Evolutionary conservation across 2,329 filamentous ascomycete genomes (phyloP), one percentile per base, ranked within the genome.

Genomic region (Sarocladium oryzae): DNA sequence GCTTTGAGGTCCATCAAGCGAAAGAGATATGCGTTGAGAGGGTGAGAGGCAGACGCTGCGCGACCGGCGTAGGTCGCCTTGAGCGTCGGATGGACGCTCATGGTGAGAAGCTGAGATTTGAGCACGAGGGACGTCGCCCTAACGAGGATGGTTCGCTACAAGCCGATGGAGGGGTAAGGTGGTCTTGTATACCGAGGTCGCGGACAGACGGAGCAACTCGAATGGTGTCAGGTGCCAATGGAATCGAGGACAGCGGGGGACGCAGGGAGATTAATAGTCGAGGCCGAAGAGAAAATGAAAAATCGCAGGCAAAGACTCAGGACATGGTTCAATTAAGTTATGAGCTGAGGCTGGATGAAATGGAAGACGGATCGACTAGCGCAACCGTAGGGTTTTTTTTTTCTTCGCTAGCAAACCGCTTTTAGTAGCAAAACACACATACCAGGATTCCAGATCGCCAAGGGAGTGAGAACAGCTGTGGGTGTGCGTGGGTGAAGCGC

Each of bases 1-100:
- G 78, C 72, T 67, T 85, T 85, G 57, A 84, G 68, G 53, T 78
- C 76, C 81, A 85, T 85, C 55, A 85, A 70, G 50, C 80, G 79
- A 60, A 82, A 72, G 30, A 85, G 78, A 60, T 85, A 84, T 50
- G 72, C 68, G 45, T 74, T 75, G 54, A 85, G 73, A 26, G 82
- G 82, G 57, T 85, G 82, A 15, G 69, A 66, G 49, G 73, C 73
- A 54, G 71, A 67, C 56, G 72, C 68, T 33, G 77, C 74, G 59
- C 80, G 71, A 54, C 71, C 69, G 65, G 70, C 71, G 63, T 76
- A 83, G 52, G 76, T 75, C 62, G 70, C 69, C 67, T 71, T 72
- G 56, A 80, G 65, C 45, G 75, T 75, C 8, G 72, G 66, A 60
- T 77, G 73, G 48, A 64, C 57, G 56, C 64, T 57, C 68, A 70